Percentiles rank a stretch among this genome's conserved stretches.
Evolutionary conservation across 2,329 filamentous ascomycete genomes (phyloP).

Genomic region (Alternaria arbusti): DNA sequence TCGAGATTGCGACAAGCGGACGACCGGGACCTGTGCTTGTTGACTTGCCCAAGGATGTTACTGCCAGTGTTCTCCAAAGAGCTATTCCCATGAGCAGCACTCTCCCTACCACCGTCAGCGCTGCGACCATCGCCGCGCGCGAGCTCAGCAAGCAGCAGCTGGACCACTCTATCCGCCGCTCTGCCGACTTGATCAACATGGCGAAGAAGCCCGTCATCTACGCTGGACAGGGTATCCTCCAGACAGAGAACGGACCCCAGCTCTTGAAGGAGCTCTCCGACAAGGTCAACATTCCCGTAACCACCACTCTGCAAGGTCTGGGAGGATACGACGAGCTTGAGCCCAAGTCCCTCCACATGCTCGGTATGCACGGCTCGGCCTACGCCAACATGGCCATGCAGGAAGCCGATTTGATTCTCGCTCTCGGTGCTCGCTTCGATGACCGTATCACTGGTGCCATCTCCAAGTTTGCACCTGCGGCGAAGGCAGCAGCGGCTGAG

Average conservation of each 20-base stretch:
- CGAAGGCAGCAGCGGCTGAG: slow-evolving; percentile 82
- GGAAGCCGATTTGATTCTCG: slow-evolving; percentile 93
- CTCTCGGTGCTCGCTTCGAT: slow-evolving; percentile 91
- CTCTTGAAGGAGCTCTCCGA: slow-evolving; percentile 86
- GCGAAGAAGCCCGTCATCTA: slow-evolving; percentile 96
- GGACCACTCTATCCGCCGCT: slow-evolving; percentile 73
- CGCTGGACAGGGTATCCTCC: slow-evolving; percentile 87
- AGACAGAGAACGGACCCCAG: slow-evolving; percentile 76
- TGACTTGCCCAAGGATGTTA: slow-evolving; percentile 96
- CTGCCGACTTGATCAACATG: slow-evolving; percentile 81
- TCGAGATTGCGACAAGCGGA: slow-evolving; percentile 95
- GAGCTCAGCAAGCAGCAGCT: slow-evolving; percentile 76
- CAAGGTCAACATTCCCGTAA: slow-evolving; percentile 90
- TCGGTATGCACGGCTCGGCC: slow-evolving; percentile 96
- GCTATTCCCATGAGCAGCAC: slow-evolving; percentile 80
- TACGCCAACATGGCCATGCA: slow-evolving; percentile 99
- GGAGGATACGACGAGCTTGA: slow-evolving; percentile 93
- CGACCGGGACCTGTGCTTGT: slow-evolving; percentile 93
- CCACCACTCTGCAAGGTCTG: slow-evolving; percentile 91
- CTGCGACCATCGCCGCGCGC: slow-evolving; percentile 81
- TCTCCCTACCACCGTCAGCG: slow-evolving; percentile 81
- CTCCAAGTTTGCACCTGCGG: slow-evolving; percentile 85
- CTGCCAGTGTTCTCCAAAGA: slow-evolving; percentile 79
- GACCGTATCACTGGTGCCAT: slow-evolving; percentile 89
- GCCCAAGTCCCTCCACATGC: slow-evolving; percentile 94